Evolutionary conservation across 139 green algal genomes (phyloP).

Genomic region (Chlamydomonas sphaeroides): DNA sequence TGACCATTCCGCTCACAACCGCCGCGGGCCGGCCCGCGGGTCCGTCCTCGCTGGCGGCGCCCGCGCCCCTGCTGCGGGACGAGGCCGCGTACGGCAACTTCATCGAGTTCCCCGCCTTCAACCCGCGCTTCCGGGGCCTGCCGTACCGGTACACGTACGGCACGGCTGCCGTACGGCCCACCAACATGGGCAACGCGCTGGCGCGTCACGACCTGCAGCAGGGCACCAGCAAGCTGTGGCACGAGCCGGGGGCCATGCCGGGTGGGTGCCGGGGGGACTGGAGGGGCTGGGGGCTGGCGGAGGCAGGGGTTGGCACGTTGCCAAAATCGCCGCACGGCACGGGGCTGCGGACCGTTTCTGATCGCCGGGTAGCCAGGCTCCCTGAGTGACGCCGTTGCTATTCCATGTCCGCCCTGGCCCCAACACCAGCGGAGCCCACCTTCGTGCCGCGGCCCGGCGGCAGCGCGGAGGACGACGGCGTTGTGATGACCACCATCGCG

Average conservation of each 20-base stretch:
- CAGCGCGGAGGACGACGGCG: conserved; percentile 79
- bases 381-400: too few species aligned
- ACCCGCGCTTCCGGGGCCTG: conserved; percentile 24
- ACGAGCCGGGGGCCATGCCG: conserved; percentile 62
- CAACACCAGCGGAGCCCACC: conserved; percentile 67
- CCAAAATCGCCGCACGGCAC: too few species aligned
- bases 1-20: conserved; percentile 49
- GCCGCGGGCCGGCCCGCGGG: conserved; percentile 17
- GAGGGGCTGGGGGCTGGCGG: too few species aligned
- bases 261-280: conserved; percentile 16
- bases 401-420: neutral
- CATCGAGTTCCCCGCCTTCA: conserved; percentile 63
- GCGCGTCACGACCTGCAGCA: conserved; percentile 71
- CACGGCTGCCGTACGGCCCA: conserved; percentile 66
- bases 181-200: conserved; percentile 77
- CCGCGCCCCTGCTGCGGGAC: conserved; percentile 27
- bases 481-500: conserved; percentile 67
- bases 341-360: too few species aligned
- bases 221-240: conserved; percentile 59
- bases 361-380: too few species aligned
- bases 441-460: conserved; percentile 71
- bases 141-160: conserved; percentile 69
- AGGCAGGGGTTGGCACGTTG: too few species aligned
- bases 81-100: conserved; percentile 48
- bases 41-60: conserved; percentile 9